Conservation (phyloP, 352 stramenopile species). For the Phytophthora parvispora region DNA sequence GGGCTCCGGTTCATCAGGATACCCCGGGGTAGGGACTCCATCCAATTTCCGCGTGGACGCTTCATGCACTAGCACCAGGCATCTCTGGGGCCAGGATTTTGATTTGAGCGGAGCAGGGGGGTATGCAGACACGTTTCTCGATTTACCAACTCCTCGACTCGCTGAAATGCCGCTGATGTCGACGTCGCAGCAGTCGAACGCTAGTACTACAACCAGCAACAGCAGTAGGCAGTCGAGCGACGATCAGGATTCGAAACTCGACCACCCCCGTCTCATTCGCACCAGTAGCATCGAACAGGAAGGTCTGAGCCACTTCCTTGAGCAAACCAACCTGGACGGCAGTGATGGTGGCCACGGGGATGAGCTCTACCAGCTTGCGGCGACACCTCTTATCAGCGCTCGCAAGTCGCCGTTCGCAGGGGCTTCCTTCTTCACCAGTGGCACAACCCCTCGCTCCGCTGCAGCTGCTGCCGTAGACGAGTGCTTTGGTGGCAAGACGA, state of each 20-base stretch:
- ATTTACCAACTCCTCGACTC: constrained; percentile 75
- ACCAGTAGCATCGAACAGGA: constrained; percentile 83
- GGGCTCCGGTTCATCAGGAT: constrained; percentile 22
- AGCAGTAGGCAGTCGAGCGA: constrained; percentile 21
- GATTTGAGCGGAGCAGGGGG: constrained; percentile 50
- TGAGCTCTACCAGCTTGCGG: constrained; percentile 38
- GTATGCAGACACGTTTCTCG: constrained; percentile 79
- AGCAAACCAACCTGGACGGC: constrained; percentile 65
- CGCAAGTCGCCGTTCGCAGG: constrained; percentile 31
- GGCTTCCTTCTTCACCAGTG: constrained; percentile 27
- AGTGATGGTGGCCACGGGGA: constrained; percentile 25
- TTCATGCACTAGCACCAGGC: constrained; percentile 43
- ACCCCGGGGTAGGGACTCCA: constrained; percentile 72
- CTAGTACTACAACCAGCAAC: constrained; percentile 19
- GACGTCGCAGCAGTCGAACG: constrained; percentile 30
- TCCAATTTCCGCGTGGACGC: constrained; percentile 64
- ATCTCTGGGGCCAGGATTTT: constrained; percentile 74
- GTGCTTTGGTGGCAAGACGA: constrained; percentile 53
- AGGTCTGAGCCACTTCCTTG: constrained; percentile 78
- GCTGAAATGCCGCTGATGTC: constrained; percentile 49
- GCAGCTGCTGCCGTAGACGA: constrained; percentile 59
- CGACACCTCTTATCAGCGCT: constrained; percentile 14
- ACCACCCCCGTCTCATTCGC: constrained; percentile 69
- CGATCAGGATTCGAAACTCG: constrained; percentile 32
- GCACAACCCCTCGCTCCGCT: constrained; percentile 21